Evolutionary conservation across 495 filamentous ascomycete genomes (phyloP).

Genomic region (Ramalina peruviana): DNA sequence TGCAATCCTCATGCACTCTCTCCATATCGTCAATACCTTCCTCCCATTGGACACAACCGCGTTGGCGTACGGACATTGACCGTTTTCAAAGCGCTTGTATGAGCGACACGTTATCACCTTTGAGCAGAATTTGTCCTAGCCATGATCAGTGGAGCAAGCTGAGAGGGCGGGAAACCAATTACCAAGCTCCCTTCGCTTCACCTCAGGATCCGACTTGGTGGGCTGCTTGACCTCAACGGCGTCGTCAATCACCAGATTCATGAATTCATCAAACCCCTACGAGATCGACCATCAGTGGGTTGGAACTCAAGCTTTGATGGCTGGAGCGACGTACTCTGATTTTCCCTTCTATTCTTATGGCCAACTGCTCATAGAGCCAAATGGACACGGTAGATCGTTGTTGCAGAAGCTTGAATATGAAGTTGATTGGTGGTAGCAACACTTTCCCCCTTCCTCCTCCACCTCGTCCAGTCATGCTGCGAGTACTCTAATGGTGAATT

Average conservation of each 20-base stretch:
- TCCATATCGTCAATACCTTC: too few relatives aligned
- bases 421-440: constrained; percentile 91
- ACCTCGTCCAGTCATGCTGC: constrained; percentile 58
- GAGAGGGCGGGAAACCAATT: constrained; percentile 18
- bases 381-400: constrained; percentile 76
- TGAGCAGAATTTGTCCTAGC: constrained; percentile 86
- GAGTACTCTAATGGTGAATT: too few relatives aligned
- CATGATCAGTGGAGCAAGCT: constrained; percentile 12
- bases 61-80: too few relatives aligned
- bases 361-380: constrained; percentile 93
- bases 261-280: constrained; percentile 95
- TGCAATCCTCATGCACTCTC: too few relatives aligned
- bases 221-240: constrained; percentile 82
- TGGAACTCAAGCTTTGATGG: background rate
- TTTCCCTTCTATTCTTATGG: constrained; percentile 86
- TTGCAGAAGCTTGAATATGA: constrained; percentile 94
- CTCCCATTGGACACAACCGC: too few relatives aligned
- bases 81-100: constrained; percentile 57
- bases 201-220: constrained; percentile 60
- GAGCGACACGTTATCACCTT: constrained; percentile 93
- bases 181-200: constrained; percentile 72
- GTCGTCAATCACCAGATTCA: constrained; percentile 96
- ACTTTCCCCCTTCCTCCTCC: constrained; percentile 70
- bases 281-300: background rate
- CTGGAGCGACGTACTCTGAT: constrained; percentile 53